Conservation (phyloP, 179 eudicot species). For the Amaranthus tricolor region DNA sequence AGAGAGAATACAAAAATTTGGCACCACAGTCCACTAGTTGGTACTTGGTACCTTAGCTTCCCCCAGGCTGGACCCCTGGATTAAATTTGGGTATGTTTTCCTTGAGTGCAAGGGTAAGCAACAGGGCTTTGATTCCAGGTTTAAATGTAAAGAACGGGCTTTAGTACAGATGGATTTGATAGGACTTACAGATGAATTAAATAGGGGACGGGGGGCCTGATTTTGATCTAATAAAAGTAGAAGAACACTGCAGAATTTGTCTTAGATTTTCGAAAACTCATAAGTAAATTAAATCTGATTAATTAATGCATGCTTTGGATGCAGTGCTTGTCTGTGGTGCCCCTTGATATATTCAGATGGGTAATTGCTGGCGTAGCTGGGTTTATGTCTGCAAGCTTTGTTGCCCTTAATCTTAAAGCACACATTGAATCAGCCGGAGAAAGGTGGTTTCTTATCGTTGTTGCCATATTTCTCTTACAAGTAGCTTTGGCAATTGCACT, state of each 20-base stretch:
- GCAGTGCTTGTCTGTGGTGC: conserved; percentile 90
- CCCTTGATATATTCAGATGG: conserved; percentile 81
- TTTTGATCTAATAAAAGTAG: no score
- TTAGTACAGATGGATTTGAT: no score
- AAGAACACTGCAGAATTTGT: background rate
- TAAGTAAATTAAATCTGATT: conserved; percentile 13
- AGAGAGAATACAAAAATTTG: no score
- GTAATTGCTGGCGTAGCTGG: conserved; percentile 90
- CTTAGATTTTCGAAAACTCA: background rate
- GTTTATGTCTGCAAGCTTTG: conserved; percentile 91
- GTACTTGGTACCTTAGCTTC: no score
- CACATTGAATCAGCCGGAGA: conserved; percentile 92
- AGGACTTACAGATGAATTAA: no score
- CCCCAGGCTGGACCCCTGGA: no score
- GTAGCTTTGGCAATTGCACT: conserved; percentile 80
- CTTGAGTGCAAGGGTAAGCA: no score
- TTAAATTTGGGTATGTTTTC: no score
- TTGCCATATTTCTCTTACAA: conserved; percentile 86
- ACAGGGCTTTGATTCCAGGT: no score
- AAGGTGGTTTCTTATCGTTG: conserved; percentile 92
- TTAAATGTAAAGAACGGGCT: no score
- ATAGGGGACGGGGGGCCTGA: no score
- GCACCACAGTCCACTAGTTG: no score
- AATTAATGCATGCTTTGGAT: conserved; percentile 9
- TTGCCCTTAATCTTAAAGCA: conserved; percentile 85